phyloP scores from a whole-genome alignment of 2,329 filamentous ascomycete species.

The Calonectria montana region DNA sequence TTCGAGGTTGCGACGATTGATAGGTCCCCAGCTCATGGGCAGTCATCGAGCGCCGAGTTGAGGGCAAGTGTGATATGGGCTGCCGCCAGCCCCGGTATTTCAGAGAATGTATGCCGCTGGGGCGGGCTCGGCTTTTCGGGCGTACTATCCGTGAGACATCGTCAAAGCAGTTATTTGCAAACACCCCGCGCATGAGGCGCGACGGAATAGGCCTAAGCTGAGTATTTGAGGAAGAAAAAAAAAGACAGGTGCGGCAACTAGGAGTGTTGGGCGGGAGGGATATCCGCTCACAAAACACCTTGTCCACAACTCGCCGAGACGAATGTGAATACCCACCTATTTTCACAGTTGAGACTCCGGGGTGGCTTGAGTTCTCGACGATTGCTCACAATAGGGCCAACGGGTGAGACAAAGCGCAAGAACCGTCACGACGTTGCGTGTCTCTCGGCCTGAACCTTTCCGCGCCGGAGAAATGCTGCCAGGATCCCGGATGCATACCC shows the following conservation, averaged over 20 bases:
- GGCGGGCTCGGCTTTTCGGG: slow-evolving; percentile 14
- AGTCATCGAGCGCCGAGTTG: background rate
- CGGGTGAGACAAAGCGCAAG: slow-evolving; percentile 2
- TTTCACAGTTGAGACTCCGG: background rate
- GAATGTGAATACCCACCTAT: background rate
- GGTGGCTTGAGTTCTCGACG: slow-evolving; percentile 4
- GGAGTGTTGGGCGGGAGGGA: background rate
- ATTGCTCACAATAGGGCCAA: background rate
- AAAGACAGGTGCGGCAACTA: background rate
- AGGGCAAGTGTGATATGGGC: background rate
- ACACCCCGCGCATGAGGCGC: background rate
- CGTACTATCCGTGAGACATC: slow-evolving; percentile 11
- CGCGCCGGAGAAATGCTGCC: slow-evolving; percentile 6
- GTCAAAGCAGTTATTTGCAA: slow-evolving; percentile 5
- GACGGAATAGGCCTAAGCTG: background rate
- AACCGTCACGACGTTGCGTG: slow-evolving; percentile 6
- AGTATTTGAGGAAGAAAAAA: background rate
- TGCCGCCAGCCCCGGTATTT: background rate
- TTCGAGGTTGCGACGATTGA: background rate
- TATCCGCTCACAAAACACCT: background rate
- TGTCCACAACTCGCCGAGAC: background rate
- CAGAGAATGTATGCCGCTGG: background rate
- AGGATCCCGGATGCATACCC: background rate
- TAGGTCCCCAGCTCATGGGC: background rate
- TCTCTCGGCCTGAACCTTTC: slow-evolving; percentile 7